Base-by-base conservation (phyloP, 306 rosid genomes). In the Dryas octopetala region DNA sequence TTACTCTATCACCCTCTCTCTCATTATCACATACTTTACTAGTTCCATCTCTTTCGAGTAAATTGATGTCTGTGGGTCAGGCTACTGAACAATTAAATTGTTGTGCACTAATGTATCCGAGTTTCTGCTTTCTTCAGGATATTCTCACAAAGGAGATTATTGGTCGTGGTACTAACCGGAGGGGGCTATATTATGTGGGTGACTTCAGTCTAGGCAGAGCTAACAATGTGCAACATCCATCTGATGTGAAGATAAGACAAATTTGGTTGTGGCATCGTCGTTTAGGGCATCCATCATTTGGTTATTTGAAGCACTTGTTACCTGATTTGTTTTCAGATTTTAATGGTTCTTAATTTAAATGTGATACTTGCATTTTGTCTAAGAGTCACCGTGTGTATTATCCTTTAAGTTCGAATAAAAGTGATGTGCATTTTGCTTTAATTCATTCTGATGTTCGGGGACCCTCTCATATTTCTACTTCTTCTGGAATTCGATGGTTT, bases 401-500 rank as follows among this genome's bases (percentile, higher is more conserved):
- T 19, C 19, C 19, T 19, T 19, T 19, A 19, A 19, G 0, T 19
- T 19, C 19, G 3, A 76, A 76, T 57, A 76, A 47, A 67, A 54
- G 66, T 54, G 16, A 19, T 0, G 28, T 14, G 19, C 74, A 50
- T 3, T 66, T 67, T 67, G 19, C 68, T 1, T 66, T 67, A 2
- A 52, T 75, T 9, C 64, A 75, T 65, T 64, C 54, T 2, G 44
- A 75, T 66, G 74, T 66, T 0, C 66, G 14, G 59, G 59, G 79
- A 4, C 49, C 58, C 0, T 53, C 62, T 4, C 80, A 68, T 0
- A 32, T 76, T 3, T 4, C 60, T n/a, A 76, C 19, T 63, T 4
- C 19, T 5, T 76, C 26, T 28, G 44, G 62, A 4, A 0, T 16
- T 10, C 40, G 59, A 23, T 76, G 74, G 80, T 19, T 19, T 19